A percentile compares a stretch with the other conserved stretches of the same genome.
Evolutionary conservation across 1,284 basidiomycete species (phyloP).

Genomic region (Rhodofomes roseus): DNA sequence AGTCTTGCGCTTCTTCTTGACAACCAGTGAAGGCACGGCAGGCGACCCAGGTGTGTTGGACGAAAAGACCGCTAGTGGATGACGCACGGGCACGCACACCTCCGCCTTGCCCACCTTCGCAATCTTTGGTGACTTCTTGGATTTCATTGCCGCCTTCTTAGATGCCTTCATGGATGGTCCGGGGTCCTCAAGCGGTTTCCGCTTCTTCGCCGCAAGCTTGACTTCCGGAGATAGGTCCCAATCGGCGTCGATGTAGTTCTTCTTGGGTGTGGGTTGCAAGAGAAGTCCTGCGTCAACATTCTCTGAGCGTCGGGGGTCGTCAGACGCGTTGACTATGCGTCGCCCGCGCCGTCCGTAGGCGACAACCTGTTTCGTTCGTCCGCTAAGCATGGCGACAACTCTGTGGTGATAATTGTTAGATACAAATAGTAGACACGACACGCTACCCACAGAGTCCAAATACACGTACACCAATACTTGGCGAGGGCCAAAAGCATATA

Average conservation of each 20-base stretch:
- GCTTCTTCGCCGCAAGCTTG: background rate
- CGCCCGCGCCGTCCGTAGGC: slow-evolving; percentile 65
- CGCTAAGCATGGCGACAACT: slow-evolving; percentile 39
- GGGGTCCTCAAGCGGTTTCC: background rate
- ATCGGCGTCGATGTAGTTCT: background rate
- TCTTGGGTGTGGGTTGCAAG: background rate
- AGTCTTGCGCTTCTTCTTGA: slow-evolving; percentile 30
- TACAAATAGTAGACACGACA: background rate
- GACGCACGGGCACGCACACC: slow-evolving; percentile 31
- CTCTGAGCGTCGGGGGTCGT: slow-evolving; percentile 23
- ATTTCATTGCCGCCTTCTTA: slow-evolving; percentile 7
- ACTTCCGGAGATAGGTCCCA: slow-evolving; percentile 7
- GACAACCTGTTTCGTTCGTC: slow-evolving; percentile 65
- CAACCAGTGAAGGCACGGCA: slow-evolving; percentile 20
- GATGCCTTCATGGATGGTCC: slow-evolving; percentile 1
- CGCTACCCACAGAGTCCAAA: background rate
- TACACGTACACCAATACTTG: background rate
- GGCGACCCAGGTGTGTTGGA: slow-evolving; percentile 43
- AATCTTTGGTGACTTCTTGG: slow-evolving; percentile 18
- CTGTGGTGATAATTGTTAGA: background rate
- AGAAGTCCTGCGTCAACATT: background rate
- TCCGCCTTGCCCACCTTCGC: slow-evolving; percentile 12
- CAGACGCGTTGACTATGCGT: slow-evolving; percentile 55
- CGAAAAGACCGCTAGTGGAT: slow-evolving; percentile 38
- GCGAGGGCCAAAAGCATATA: background rate